Evolutionary conservation across 345 rosid genomes (phyloP).

Genomic region (Brassica incana): DNA sequence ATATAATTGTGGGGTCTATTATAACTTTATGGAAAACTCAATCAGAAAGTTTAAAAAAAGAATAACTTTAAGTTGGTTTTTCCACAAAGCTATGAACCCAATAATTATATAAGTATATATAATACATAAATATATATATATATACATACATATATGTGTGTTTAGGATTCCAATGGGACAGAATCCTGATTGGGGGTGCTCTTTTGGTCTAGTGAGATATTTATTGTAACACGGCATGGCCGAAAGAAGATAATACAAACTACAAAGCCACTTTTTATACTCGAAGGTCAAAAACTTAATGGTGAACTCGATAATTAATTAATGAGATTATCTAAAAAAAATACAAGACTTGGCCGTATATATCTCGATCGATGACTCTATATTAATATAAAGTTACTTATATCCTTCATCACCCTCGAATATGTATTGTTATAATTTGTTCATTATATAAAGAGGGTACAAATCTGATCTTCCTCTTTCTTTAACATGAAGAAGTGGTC

Average conservation of each 20-base stretch:
- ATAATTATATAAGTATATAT: too few species aligned
- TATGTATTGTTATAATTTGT: constrained; percentile 7
- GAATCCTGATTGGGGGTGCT: too few species aligned
- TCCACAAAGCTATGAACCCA: too few species aligned
- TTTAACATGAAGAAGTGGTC: constrained; percentile 24
- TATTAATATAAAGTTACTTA: neutral
- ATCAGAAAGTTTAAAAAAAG: too few species aligned
- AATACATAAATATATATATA: too few species aligned
- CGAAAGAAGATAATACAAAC: constrained; percentile 1
- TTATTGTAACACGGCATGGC: constrained; percentile 1
- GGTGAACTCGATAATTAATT: constrained; percentile 13
- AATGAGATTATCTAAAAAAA: constrained; percentile 7
- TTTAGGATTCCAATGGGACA: too few species aligned
- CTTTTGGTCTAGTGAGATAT: neutral
- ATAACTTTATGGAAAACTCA: too few species aligned
- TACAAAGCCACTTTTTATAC: neutral
- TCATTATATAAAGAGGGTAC: constrained; percentile 23
- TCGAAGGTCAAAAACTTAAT: constrained; percentile 8
- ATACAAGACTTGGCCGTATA: constrained; percentile 36
- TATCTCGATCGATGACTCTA: neutral
- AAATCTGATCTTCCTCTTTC: constrained; percentile 22
- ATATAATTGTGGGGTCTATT: too few species aligned
- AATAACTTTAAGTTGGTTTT: too few species aligned
- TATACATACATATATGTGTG: too few species aligned
- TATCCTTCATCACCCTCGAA: constrained; percentile 10